phyloP scores from a whole-genome alignment of 2,329 filamentous ascomycete species.

The Fusarium sublunatum region DNA sequence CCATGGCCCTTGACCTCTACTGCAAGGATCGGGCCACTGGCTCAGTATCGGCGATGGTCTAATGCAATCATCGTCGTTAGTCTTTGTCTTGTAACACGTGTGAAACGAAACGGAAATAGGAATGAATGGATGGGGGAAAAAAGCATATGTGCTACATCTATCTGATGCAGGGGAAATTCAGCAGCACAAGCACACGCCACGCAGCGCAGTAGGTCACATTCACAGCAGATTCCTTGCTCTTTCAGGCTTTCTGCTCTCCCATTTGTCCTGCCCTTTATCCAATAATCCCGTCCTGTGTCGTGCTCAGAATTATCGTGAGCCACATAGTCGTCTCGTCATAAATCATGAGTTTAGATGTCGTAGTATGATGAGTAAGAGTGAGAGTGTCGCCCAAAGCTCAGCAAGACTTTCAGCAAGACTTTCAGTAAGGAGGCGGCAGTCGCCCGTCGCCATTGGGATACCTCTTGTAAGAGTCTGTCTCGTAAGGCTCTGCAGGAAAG shows the following conservation, averaged over 20 bases:
- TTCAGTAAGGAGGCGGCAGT: constrained; percentile 51
- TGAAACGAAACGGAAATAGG: constrained; percentile 26
- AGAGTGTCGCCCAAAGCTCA: constrained; percentile 3
- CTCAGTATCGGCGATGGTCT: constrained; percentile 56
- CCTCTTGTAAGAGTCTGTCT: constrained; percentile 31
- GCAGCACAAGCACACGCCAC: constrained; percentile 37
- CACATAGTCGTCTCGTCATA: constrained; percentile 42
- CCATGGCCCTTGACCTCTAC: constrained; percentile 19
- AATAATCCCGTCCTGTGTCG: constrained; percentile 11
- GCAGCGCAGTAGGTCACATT: constrained; percentile 44
- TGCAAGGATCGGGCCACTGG: constrained; percentile 31
- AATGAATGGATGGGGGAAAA: constrained; percentile 20
- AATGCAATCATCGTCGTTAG: constrained; percentile 57
- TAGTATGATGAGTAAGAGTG: constrained; percentile 6
- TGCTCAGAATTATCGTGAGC: constrained; percentile 32
- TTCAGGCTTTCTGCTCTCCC: constrained; percentile 6
- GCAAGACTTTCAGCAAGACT: constrained; percentile 7
- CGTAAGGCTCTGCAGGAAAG: constrained; percentile 35
- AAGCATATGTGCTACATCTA: constrained; percentile 46
- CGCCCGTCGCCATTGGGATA: constrained; percentile 45
- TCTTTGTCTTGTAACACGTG: constrained; percentile 48
- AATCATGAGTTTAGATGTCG: constrained; percentile 37
- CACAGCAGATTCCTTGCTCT: constrained; percentile 26
- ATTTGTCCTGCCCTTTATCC: constrained; percentile 20
- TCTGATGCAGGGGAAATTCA: constrained; percentile 42